Evolutionary conservation across 1,284 basidiomycete genomes (phyloP).

Genomic region (Irpex lacteus): DNA sequence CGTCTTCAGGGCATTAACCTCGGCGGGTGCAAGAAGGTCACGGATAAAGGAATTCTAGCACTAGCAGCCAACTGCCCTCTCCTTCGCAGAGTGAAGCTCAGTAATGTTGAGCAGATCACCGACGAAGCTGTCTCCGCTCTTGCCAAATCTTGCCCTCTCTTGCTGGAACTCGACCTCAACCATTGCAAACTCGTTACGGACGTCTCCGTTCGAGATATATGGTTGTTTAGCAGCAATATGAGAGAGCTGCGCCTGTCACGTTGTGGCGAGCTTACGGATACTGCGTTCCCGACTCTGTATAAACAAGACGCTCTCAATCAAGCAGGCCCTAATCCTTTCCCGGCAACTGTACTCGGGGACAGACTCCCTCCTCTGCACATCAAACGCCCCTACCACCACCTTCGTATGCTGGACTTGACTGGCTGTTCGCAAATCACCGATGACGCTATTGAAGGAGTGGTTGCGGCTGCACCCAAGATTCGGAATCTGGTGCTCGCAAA

Average conservation of each 20-base stretch:
- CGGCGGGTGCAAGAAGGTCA: constrained; percentile 79
- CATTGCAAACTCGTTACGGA: constrained; percentile 82
- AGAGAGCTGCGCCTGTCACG: constrained; percentile 89
- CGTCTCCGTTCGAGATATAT: constrained; percentile 78
- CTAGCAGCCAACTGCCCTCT: constrained; percentile 76
- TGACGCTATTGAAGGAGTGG: constrained; percentile 86
- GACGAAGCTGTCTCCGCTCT: constrained; percentile 80
- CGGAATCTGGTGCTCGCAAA: constrained; percentile 93
- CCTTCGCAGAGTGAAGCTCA: constrained; percentile 88
- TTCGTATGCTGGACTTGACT: constrained; percentile 90
- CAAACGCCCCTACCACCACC: constrained; percentile 67
- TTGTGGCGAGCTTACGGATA: constrained; percentile 78
- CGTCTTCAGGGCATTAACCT: constrained; percentile 93
- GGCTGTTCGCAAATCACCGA: constrained; percentile 84
- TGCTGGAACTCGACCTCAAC: constrained; percentile 94
- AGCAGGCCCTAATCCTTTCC: constrained; percentile 46
- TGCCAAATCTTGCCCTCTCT: constrained; percentile 79
- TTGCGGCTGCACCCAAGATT: constrained; percentile 86
- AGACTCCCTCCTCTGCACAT: constrained; percentile 63
- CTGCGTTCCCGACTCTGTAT: constrained; percentile 78
- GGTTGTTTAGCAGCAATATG: constrained; percentile 78
- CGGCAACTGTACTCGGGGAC: constrained; percentile 30
- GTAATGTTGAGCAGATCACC: constrained; percentile 74
- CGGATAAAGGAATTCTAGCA: constrained; percentile 75
- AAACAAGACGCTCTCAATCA: constrained; percentile 35